A percentile compares a stretch with the other conserved stretches of the same genome.
phyloP scores from a whole-genome alignment of 1,139 yeast genomes.

The Candida buenavistaensis region DNA sequence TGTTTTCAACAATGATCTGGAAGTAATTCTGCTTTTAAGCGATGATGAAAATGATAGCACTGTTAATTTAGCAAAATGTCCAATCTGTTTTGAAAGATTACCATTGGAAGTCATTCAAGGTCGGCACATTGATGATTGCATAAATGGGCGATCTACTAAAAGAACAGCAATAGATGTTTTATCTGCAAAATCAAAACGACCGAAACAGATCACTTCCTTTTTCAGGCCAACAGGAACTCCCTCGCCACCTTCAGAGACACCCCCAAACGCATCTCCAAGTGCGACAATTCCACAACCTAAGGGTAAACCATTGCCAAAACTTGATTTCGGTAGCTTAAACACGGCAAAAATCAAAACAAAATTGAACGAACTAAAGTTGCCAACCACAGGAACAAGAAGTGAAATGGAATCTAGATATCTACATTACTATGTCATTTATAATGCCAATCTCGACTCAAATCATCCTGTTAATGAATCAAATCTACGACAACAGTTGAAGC shows the following conservation, averaged over 20 bases:
- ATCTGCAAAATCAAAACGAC: slow-evolving; percentile 11
- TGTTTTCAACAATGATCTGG: slow-evolving; percentile 6
- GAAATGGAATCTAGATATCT: slow-evolving; percentile 71
- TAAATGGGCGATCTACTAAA: slow-evolving; percentile 29
- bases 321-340: slow-evolving; percentile 61
- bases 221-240: slow-evolving; percentile 21
- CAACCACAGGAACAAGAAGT: slow-evolving; percentile 61
- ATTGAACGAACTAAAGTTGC: slow-evolving; percentile 53
- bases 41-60: slow-evolving; percentile 12
- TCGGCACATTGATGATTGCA: slow-evolving; percentile 71
- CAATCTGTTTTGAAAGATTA: slow-evolving; percentile 63
- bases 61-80: slow-evolving; percentile 55
- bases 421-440: slow-evolving; percentile 78
- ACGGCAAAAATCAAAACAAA: slow-evolving; percentile 64
- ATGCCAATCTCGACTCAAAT: slow-evolving; percentile 79
- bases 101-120: slow-evolving; percentile 59
- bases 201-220: slow-evolving; percentile 18
- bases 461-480: slow-evolving; percentile 60
- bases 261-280: slow-evolving; percentile 2
- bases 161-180: slow-evolving; percentile 3
- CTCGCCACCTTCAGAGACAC: slow-evolving; percentile 4
- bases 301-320: slow-evolving; percentile 44
- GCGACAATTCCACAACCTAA: slow-evolving; percentile 1
- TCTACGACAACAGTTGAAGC: slow-evolving; percentile 53
- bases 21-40: slow-evolving; percentile 22